These are phyloP conservation scores for Rhodotorula sp. DNA, from an alignment of 1,284 basidiomycete genomes.

Conservation along the genomic window DNA sequence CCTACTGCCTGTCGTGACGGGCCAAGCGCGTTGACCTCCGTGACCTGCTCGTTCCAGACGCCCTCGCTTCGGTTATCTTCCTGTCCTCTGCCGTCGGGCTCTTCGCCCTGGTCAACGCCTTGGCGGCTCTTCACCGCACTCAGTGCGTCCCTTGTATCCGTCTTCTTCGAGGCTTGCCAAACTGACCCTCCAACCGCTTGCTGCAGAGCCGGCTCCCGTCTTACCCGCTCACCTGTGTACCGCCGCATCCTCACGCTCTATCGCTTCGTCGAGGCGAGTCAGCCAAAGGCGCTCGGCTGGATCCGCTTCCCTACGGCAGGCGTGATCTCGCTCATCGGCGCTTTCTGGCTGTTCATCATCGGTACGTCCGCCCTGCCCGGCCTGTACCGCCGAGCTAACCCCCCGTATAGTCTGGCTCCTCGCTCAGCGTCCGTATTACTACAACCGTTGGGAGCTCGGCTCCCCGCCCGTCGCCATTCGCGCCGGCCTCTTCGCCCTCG, in stretches of 20 bases:
- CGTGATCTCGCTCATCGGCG: conserved; percentile 47
- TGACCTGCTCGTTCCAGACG: too few relatives aligned
- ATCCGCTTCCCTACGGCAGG: conserved; percentile 52
- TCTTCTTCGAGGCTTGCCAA: too few relatives aligned
- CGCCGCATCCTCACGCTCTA: conserved; percentile 14
- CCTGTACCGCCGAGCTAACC: too few relatives aligned
- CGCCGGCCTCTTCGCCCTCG: conserved; percentile 44
- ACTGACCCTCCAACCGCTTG: too few relatives aligned
- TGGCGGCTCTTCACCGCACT: too few relatives aligned
- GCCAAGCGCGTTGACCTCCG: too few relatives aligned
- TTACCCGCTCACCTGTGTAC: conserved; percentile 7
- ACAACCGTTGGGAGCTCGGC: conserved; percentile 50
- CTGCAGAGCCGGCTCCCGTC: conserved; percentile 3
- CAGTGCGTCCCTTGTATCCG: too few relatives aligned
- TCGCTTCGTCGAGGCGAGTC: conserved; percentile 28
- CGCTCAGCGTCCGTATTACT: conserved; percentile 49
- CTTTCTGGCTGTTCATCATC: conserved; percentile 50
- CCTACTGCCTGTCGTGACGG: too few relatives aligned
- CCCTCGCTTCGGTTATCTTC: too few relatives aligned
- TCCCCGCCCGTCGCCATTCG: conserved; percentile 53
- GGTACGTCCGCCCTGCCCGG: conserved; percentile 40
- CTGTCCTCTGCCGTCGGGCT: too few relatives aligned
- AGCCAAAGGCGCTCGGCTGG: conserved; percentile 46
- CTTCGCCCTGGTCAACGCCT: too few relatives aligned
- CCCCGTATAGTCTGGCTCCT: conserved; percentile 48